A percentile compares a stretch with the other conserved stretches of the same genome.
Evolutionary conservation across 768 basidiomycete genomes (phyloP).

Genomic region (Naganishia randhawae): DNA sequence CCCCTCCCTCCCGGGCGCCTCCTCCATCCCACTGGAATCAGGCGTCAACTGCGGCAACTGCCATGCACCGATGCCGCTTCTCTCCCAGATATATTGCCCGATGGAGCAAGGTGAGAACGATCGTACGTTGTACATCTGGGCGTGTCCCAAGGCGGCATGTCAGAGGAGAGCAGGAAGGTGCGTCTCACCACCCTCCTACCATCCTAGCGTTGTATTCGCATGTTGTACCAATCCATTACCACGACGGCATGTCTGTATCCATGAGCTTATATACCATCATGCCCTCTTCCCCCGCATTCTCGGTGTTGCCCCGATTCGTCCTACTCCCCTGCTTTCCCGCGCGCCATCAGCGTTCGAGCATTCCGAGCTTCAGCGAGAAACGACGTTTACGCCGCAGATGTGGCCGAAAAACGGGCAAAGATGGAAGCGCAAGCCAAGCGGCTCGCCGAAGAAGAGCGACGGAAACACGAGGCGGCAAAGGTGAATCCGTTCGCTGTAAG

Average conservation of each 20-base stretch:
- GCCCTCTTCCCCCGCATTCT: conserved; percentile 1
- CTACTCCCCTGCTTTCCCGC: too few species aligned
- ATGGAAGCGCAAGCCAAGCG: conserved; percentile 27
- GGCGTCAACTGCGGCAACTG: conserved; percentile 41
- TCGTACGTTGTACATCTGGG: conserved; percentile 47
- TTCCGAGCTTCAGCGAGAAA: conserved; percentile 46
- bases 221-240: conserved; percentile 10
- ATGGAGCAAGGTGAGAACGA: conserved; percentile 49
- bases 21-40: conserved; percentile 29
- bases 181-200: conserved; percentile 15
- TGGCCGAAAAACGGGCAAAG: conserved; percentile 38
- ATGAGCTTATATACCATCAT: conserved; percentile 24
- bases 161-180: conserved; percentile 44
- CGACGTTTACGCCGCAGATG: conserved; percentile 47
- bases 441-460: conserved; percentile 29
- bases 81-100: conserved; percentile 50
- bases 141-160: conserved; percentile 39
- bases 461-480: conserved; percentile 37
- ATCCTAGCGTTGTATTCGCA: background rate
- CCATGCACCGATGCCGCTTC: conserved; percentile 41
- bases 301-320: background rate
- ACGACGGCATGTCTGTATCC: background rate
- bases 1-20: conserved; percentile 32
- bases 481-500: conserved; percentile 49
- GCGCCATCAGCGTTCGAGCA: conserved; percentile 42